Percentiles rank a stretch among this genome's conserved stretches.
Evolutionary conservation across 2,329 filamentous ascomycete genomes (phyloP).

Genomic region (Calcarisporium arbuscula): DNA sequence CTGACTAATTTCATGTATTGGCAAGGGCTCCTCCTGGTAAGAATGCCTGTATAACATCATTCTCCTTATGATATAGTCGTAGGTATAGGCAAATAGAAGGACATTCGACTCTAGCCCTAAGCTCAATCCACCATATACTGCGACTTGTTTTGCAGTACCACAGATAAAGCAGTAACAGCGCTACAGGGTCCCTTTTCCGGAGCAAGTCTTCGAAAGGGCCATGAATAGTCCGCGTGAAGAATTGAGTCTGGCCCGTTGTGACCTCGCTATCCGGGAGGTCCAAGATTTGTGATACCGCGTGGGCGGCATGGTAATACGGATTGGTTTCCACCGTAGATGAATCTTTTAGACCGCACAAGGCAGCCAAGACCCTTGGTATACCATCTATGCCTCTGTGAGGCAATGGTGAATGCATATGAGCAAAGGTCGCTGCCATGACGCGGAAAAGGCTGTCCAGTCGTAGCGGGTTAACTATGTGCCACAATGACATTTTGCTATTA

Average conservation of each 20-base stretch:
- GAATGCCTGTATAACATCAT: constrained; percentile 21
- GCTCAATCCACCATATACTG: constrained; percentile 37
- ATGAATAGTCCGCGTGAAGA: constrained; percentile 28
- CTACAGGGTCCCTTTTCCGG: constrained; percentile 25
- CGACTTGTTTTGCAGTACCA: constrained; percentile 35
- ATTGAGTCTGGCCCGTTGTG: constrained; percentile 21
- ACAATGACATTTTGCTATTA: constrained; percentile 29
- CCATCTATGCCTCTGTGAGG: constrained; percentile 18
- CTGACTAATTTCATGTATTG: too few relatives aligned
- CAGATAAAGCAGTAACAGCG: constrained; percentile 33
- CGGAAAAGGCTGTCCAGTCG: constrained; percentile 28
- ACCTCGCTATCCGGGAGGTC: constrained; percentile 21
- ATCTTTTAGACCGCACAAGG: constrained; percentile 16
- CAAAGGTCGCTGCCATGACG: constrained; percentile 25
- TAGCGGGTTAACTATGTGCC: constrained; percentile 25
- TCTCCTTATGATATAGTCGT: constrained; percentile 18
- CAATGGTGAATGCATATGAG: constrained; percentile 28
- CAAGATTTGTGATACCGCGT: constrained; percentile 26
- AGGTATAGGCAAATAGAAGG: constrained; percentile 35
- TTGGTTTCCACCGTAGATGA: constrained; percentile 27
- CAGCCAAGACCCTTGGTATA: constrained; percentile 18
- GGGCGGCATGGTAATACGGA: constrained; percentile 31
- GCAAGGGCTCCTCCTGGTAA: constrained; percentile 20
- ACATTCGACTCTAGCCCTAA: constrained; percentile 34
- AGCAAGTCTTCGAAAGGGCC: constrained; percentile 27